These are phyloP conservation scores for Luffa aegyptiaca DNA, from an alignment of 306 rosid genomes.

Conservation along the genomic window DNA sequence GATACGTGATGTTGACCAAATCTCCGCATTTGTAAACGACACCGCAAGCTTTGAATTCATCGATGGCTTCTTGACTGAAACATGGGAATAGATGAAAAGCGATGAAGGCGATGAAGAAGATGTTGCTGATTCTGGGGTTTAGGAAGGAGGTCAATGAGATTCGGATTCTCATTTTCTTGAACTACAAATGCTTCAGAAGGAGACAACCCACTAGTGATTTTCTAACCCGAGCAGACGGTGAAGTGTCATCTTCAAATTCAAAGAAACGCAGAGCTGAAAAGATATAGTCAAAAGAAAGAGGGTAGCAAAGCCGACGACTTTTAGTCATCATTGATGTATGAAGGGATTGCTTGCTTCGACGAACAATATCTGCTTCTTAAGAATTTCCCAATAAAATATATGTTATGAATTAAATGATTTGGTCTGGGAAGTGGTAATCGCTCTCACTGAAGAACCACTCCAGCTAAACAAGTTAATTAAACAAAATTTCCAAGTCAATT, in stretches of 20 bases:
- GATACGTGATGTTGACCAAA: conserved; percentile 10
- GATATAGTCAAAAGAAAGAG: too few species aligned
- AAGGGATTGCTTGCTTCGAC: not conserved
- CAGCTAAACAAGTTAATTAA: not conserved
- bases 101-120: not conserved
- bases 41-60: conserved; percentile 1
- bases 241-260: too few species aligned
- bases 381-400: not conserved
- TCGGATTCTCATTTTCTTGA: not conserved
- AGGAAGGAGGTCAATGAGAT: not conserved
- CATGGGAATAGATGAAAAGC: not conserved
- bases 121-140: not conserved
- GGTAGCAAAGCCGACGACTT: too few species aligned
- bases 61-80: not conserved
- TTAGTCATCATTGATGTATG: not conserved
- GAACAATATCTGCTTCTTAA: not conserved
- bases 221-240: too few species aligned
- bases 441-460: not conserved
- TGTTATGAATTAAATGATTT: not conserved
- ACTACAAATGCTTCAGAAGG: not conserved
- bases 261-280: too few species aligned
- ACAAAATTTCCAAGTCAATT: not conserved
- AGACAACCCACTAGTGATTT: not conserved
- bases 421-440: not conserved
- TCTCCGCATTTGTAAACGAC: conserved; percentile 20